Base-by-base conservation (phyloP, 306 rosid genomes). In the Vigna mungo region DNA sequence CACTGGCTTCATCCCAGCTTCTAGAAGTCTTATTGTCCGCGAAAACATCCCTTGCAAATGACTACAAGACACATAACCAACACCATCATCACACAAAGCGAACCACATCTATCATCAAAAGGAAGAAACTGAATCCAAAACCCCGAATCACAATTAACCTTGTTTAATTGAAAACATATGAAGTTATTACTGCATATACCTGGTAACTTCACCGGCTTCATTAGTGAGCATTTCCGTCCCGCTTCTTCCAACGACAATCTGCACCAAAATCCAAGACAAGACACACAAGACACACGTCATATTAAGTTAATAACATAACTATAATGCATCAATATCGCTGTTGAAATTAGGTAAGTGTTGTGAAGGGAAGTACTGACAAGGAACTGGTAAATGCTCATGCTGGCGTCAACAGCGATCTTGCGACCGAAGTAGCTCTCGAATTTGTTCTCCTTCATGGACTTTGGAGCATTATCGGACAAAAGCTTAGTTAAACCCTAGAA, bases 361-460 rank as follows among this genome's bases (percentile, higher is more conserved):
- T 11, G 14, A n/a, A 64, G 53, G 5, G 0, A 61, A 48, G 85
- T 11, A 62, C 94, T 17, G 5, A 95, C 98, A 68, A 95, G 98
- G 52, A 95, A 95, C 87, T 95, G 98, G 79, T 95, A 95, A 77
- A 95, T 95, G 90, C 98, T 95, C 98, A 92, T 95, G 85, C 98
- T 92, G 43, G 98, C 97, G 80, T 95, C 98, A 58, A 92, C 79
- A 69, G 98, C 97, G 23, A 95, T 92, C 84, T 92, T 95, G 4
- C 98, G 96, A n/a, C 97, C 97, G 56, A 92, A 95, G 61, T 89
- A 95, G 79, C 91, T 82, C 85, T 95, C 98, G 78, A 95, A 95
- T 78, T 92, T 95, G 78, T 90, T 90, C 88, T 95, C 97, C 75
- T 90, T 95, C 98, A 95, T 92, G 71, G 84, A 76, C 78, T 90